Percentiles rank a stretch among this genome's conserved stretches.
These are phyloP conservation scores for Pecoramyces ruminantium DNA, from an alignment of 192 early-diverging fungal species.

Conservation along the genomic window DNA sequence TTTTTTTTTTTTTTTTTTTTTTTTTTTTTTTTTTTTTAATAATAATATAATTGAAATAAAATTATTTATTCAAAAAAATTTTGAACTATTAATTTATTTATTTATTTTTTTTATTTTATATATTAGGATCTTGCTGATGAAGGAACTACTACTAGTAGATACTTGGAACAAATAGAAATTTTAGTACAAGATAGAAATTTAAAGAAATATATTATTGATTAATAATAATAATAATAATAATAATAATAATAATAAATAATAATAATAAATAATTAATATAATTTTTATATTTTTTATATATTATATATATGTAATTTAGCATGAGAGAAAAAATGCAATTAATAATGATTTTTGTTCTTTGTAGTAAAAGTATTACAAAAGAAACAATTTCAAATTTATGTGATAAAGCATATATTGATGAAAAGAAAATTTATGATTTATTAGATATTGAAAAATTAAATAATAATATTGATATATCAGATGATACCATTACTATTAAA, in stretches of 20 bases:
- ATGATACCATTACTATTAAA: neutral
- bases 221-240: too few relatives aligned
- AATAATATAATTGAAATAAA: too few relatives aligned
- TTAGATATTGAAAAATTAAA: neutral
- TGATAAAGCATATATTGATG: neutral
- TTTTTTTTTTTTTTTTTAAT: too few relatives aligned
- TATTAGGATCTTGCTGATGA: neutral
- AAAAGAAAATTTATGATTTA: neutral
- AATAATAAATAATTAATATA: too few relatives aligned
- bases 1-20: too few relatives aligned
- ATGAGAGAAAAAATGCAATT: neutral
- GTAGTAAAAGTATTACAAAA: neutral
- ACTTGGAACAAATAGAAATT: neutral
- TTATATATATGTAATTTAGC: too few relatives aligned
- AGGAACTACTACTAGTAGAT: neutral
- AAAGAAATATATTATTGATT: too few relatives aligned
- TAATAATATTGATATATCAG: neutral
- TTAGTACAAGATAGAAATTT: neutral
- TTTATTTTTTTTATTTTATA: too few relatives aligned
- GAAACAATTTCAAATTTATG: neutral
- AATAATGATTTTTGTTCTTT: neutral
- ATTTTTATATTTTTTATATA: too few relatives aligned
- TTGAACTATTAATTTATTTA: too few relatives aligned
- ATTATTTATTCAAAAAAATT: too few relatives aligned
- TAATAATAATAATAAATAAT: too few relatives aligned